Percentiles rank a stretch among this genome's conserved stretches.
Evolutionary conservation across 768 basidiomycete genomes (phyloP).

Genomic region (Tephrocybe sp.): DNA sequence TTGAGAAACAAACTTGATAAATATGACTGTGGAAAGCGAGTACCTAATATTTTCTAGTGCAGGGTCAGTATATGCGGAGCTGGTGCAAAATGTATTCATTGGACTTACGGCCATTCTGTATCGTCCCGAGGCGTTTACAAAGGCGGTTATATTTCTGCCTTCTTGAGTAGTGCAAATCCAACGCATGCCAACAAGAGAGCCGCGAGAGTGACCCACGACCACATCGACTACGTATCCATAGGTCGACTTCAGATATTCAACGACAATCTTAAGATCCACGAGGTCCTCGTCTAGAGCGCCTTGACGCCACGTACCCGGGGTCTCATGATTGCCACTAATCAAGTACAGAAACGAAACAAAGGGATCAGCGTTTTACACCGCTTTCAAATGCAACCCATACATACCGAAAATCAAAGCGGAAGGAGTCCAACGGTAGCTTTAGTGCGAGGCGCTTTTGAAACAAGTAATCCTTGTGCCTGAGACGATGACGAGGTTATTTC

Average conservation of each 20-base stretch:
- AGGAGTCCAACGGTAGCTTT: slow-evolving; percentile 72
- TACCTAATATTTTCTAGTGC: slow-evolving; percentile 44
- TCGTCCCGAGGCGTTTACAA: slow-evolving; percentile 75
- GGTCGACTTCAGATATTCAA: slow-evolving; percentile 52
- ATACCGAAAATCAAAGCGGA: slow-evolving; percentile 86
- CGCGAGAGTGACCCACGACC: slow-evolving; percentile 79
- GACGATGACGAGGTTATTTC: slow-evolving; percentile 21
- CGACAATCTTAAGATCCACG: slow-evolving; percentile 66
- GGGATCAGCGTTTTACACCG: slow-evolving; percentile 5
- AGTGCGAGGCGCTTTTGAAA: slow-evolving; percentile 73
- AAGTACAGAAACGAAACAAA: neutral
- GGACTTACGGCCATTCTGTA: slow-evolving; percentile 75
- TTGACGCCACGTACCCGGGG: slow-evolving; percentile 63
- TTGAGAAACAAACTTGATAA: neutral
- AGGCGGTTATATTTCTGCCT: slow-evolving; percentile 54
- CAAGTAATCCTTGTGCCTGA: slow-evolving; percentile 83
- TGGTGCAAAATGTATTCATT: neutral
- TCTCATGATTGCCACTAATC: slow-evolving; percentile 75
- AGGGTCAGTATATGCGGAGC: neutral
- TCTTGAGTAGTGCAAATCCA: slow-evolving; percentile 70
- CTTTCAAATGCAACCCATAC: slow-evolving; percentile 18
- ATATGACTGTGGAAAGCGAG: neutral
- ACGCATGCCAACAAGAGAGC: slow-evolving; percentile 61
- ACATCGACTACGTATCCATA: slow-evolving; percentile 72
- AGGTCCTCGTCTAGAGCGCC: slow-evolving; percentile 61